phyloP scores from a whole-genome alignment of 805 yeast species.

The Groenewaldozyma tartarivorans region DNA sequence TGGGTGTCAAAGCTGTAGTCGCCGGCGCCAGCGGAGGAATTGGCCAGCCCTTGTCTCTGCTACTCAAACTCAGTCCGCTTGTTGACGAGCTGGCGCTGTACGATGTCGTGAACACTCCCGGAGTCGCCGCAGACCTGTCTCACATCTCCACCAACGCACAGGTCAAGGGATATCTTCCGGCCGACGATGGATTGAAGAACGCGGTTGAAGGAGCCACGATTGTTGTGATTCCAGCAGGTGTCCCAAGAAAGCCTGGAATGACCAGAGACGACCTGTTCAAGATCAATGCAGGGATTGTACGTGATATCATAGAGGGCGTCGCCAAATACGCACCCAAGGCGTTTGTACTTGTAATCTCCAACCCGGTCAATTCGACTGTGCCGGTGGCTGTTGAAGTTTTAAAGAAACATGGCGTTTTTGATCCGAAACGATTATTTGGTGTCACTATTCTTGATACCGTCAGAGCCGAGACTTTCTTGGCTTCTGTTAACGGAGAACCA shows the following conservation, averaged over 20 bases:
- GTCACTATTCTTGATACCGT: conserved; percentile 84
- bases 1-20: conserved; percentile 37
- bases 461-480: conserved; percentile 73
- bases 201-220: conserved; percentile 77
- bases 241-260: conserved; percentile 93
- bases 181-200: conserved; percentile 48
- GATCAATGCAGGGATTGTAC: conserved; percentile 75
- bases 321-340: conserved; percentile 67
- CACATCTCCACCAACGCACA: conserved; percentile 66
- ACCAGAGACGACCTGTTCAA: conserved; percentile 82
- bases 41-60: conserved; percentile 83
- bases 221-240: conserved; percentile 85
- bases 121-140: conserved; percentile 81
- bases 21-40: conserved; percentile 92
- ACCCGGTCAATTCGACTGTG: conserved; percentile 90
- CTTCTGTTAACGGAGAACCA: conserved; percentile 39
- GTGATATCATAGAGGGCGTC: conserved; percentile 62
- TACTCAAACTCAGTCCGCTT: conserved; percentile 59
- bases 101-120: conserved; percentile 78
- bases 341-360: conserved; percentile 72
- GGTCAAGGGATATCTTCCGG: conserved; percentile 52
- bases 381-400: conserved; percentile 81
- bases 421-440: conserved; percentile 72
- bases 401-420: conserved; percentile 53
- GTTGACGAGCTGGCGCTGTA: conserved; percentile 62